A percentile compares a stretch with the other conserved stretches of the same genome.
Evolutionary conservation across 2,329 filamentous ascomycete genomes (phyloP).

Genomic region (Alternaria burnsii): DNA sequence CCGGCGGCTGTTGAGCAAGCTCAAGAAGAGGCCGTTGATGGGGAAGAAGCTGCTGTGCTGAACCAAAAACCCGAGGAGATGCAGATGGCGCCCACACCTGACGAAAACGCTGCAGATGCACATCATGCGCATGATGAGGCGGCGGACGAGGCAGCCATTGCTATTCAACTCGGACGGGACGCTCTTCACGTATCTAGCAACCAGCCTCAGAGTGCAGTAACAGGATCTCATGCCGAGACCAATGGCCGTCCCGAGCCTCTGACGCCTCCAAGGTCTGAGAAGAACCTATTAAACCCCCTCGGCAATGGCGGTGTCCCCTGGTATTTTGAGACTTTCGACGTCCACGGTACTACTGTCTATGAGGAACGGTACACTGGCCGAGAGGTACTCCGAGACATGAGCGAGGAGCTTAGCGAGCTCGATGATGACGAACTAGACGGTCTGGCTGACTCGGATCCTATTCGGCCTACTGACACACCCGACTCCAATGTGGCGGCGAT

Average conservation of each 20-base stretch:
- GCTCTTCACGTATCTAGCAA: slow-evolving; percentile 30
- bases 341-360: slow-evolving; percentile 79
- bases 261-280: slow-evolving; percentile 69
- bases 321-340: slow-evolving; percentile 85
- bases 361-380: slow-evolving; percentile 76
- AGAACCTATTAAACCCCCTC: slow-evolving; percentile 58
- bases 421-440: slow-evolving; percentile 89
- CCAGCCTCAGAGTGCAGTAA: slow-evolving; percentile 26
- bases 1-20: slow-evolving; percentile 17
- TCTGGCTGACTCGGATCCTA: slow-evolving; percentile 46
- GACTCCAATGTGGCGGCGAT: slow-evolving; percentile 36
- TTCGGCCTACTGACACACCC: slow-evolving; percentile 36
- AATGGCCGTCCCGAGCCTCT: slow-evolving; percentile 58
- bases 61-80: slow-evolving; percentile 31
- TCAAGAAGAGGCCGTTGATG: slow-evolving; percentile 22
- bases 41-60: slow-evolving; percentile 20
- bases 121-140: slow-evolving; percentile 44
- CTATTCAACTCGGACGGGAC: slow-evolving; percentile 45
- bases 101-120: slow-evolving; percentile 43
- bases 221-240: slow-evolving; percentile 27
- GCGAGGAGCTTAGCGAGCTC: slow-evolving; percentile 89
- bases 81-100: slow-evolving; percentile 48
- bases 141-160: slow-evolving; percentile 48
- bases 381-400: slow-evolving; percentile 76
- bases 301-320: slow-evolving; percentile 78